Conservation (phyloP, 106 monocot species). For the Platanthera guangdongensis region DNA sequence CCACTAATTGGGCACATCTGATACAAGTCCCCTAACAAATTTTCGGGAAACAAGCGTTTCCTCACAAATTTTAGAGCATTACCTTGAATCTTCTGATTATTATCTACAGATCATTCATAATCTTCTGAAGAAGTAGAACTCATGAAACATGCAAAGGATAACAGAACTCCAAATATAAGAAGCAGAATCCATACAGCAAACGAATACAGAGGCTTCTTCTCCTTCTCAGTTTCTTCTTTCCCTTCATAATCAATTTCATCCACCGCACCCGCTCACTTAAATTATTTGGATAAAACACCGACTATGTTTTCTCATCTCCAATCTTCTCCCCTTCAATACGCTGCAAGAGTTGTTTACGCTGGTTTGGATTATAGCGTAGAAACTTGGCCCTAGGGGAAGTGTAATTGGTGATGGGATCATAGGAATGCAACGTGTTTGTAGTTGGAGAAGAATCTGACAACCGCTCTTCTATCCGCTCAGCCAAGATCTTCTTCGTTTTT, state of each 20-base stretch:
- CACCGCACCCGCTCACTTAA: not conserved
- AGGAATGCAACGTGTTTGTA: not conserved
- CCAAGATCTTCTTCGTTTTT: constrained; percentile 2
- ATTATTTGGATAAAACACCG: not conserved
- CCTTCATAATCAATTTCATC: not conserved
- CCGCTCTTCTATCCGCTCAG: not conserved
- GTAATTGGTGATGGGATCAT: constrained; percentile 42
- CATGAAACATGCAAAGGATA: constrained; percentile 13
- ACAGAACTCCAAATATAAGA: constrained; percentile 18
- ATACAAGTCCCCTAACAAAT: not conserved
- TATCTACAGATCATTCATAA: constrained; percentile 4
- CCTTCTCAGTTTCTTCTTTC: constrained; percentile 6
- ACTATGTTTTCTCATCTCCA: not conserved
- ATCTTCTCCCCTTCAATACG: constrained; percentile 17
- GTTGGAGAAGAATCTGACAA: not conserved
- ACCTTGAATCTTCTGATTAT: not conserved
- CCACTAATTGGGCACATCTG: not conserved
- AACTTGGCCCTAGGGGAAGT: constrained; percentile 42
- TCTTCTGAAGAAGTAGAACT: constrained; percentile 4
- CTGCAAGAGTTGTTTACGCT: constrained; percentile 17
- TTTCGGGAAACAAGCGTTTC: not conserved
- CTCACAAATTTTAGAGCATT: not conserved
- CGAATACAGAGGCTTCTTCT: not conserved
- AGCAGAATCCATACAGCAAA: constrained; percentile 10
- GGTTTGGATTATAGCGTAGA: constrained; percentile 39